These are phyloP conservation scores for Oenanthe sinensis DNA, from an alignment of 129 eudicot genomes.

Conservation along the genomic window DNA sequence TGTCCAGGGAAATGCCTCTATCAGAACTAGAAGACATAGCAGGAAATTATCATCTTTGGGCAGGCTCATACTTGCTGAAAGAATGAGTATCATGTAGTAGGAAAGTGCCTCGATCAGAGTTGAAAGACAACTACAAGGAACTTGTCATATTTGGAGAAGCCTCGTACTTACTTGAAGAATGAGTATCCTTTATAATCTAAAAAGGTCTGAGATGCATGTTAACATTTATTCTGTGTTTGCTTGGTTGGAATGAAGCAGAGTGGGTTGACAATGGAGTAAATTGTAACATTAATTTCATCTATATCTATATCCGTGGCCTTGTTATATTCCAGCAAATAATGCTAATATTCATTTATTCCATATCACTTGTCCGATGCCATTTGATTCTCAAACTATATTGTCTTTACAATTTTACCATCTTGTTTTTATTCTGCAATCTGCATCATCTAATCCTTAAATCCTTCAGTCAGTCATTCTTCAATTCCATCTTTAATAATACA, in stretches of 20 bases:
- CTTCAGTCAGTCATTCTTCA: not conserved
- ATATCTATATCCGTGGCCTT: not conserved
- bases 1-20: constrained; percentile 69
- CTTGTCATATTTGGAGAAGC: constrained; percentile 37
- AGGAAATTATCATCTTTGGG: constrained; percentile 53
- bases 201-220: constrained; percentile 42
- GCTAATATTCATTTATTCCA: not conserved
- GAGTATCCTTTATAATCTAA: constrained; percentile 72
- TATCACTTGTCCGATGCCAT: not conserved
- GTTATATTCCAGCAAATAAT: not conserved
- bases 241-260: not conserved
- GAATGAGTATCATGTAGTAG: constrained; percentile 65
- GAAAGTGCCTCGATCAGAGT: too few species aligned
- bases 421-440: not conserved
- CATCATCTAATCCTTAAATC: not conserved
- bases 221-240: not conserved
- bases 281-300: not conserved
- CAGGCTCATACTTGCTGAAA: constrained; percentile 76
- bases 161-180: constrained; percentile 74
- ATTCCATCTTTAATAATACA: not conserved
- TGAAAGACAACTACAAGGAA: too few species aligned
- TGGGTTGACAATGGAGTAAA: not conserved
- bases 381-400: not conserved
- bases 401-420: not conserved
- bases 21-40: constrained; percentile 68